Evolutionary conservation across 2,329 filamentous ascomycete genomes (phyloP).

Genomic region (Polychaeton citri): DNA sequence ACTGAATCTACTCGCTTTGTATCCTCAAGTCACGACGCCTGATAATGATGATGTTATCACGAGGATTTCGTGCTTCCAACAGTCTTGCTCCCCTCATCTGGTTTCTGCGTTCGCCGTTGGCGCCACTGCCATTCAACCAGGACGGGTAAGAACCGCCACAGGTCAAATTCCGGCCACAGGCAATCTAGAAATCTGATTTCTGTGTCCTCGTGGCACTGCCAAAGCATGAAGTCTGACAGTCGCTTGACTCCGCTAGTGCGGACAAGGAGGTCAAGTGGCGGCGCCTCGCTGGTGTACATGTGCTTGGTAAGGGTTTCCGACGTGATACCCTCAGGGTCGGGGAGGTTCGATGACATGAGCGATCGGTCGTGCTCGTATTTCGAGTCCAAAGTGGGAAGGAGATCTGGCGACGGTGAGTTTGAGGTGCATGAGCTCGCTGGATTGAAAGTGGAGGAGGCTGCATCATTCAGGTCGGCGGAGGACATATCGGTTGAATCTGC

Average conservation of each 20-base stretch:
- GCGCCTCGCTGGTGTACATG: conserved; percentile 75
- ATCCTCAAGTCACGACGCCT: too few relatives aligned
- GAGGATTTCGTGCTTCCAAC: conserved; percentile 3
- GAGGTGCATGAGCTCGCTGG: conserved; percentile 25
- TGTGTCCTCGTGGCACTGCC: conserved; percentile 90
- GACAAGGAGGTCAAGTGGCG: conserved; percentile 80
- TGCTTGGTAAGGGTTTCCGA: conserved; percentile 68
- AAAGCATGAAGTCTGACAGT: conserved; percentile 95
- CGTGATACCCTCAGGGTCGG: conserved; percentile 82
- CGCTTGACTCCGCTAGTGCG: conserved; percentile 87
- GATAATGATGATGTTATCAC: background rate
- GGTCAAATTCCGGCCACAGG: conserved; percentile 89
- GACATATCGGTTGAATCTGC: conserved; percentile 1
- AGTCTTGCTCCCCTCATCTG: conserved; percentile 5
- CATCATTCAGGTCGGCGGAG: conserved; percentile 4
- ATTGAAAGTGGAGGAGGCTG: conserved; percentile 19
- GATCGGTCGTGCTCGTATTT: background rate
- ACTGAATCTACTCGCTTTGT: too few relatives aligned
- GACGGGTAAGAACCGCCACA: conserved; percentile 87
- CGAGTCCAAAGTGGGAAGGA: conserved; percentile 17
- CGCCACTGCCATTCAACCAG: conserved; percentile 77
- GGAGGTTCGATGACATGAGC: conserved; percentile 23
- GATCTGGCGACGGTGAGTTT: conserved; percentile 25
- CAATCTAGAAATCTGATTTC: conserved; percentile 86
- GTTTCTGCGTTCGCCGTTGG: conserved; percentile 28